Base-by-base conservation (phyloP, 352 stramenopile genomes). In the Pythium chondricola region DNA sequence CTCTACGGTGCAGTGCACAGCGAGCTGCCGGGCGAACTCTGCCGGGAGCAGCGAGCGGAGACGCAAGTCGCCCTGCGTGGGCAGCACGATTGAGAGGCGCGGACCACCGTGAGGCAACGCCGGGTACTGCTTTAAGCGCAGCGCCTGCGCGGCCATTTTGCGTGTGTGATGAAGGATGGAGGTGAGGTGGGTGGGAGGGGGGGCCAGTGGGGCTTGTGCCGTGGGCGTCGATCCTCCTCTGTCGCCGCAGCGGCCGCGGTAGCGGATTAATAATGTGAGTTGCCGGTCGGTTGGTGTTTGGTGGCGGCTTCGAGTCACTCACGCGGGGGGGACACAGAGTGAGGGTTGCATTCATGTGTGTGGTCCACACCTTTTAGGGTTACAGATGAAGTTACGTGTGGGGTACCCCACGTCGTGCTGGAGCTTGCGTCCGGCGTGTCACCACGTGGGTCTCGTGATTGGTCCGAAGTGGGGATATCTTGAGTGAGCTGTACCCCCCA, bases 81-180 rank as follows among this genome's bases (percentile, higher is more conserved):
- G 78, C 40, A 87, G 57, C 43, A 85, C 71, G 35, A 80, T 42
- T 3, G 51, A 41, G 20, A 85, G 60, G 11, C 50, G 71, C 45
- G 67, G 43, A 3, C 63, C 52, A 33, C 60, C 58, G 14, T 52
- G 59, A 4, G 74, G 78, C 42, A 88, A 52, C 44, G 65, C 48
- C 52, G 78, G 78, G 62, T 85, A 90, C 52, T 43, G 40, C 51
- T 84, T 85, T 26, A 68, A 69, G 57, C 75, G 71, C 64, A 83
- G 76, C 61, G 83, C 59, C 61, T 38, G 2, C 16, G 11, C 17
- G 29, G 16, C 20, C 17, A 9, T 25, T 16, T 27, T 38, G 31
- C 37, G 32, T 9, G n/a, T n/a, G n/a, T n/a, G n/a, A n/a, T n/a
- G n/a, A n/a, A n/a, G n/a, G n/a, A n/a, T n/a, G n/a, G n/a, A n/a